Evolutionary conservation across 1,284 basidiomycete species (phyloP).

Genomic region (Lignosus rhinocerotis): DNA sequence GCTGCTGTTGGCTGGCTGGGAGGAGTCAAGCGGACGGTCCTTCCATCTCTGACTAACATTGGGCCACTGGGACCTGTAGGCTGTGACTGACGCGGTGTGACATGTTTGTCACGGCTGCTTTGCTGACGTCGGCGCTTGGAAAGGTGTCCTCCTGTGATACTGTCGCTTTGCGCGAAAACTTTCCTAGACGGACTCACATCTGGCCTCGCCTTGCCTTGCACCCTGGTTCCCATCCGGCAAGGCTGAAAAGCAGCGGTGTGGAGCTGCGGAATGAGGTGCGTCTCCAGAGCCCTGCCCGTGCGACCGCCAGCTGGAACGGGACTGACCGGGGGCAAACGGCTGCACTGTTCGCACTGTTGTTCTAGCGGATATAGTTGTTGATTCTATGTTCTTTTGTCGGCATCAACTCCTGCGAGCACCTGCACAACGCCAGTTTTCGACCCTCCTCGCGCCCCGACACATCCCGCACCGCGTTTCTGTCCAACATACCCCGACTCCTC

Average conservation of each 20-base stretch:
- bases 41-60: too few species aligned
- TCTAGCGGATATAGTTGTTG: constrained; percentile 22
- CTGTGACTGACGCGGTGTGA: constrained; percentile 4
- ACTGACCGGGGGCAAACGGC: not conserved
- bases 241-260: constrained; percentile 11
- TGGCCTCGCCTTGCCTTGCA: not conserved
- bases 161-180: constrained; percentile 6
- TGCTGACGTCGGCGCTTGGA: constrained; percentile 13
- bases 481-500: not conserved
- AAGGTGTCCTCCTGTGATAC: too few species aligned
- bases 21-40: too few species aligned
- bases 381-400: constrained; percentile 39
- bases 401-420: constrained; percentile 34
- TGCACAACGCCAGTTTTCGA: constrained; percentile 25
- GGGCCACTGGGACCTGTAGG: not conserved
- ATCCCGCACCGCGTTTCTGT: not conserved
- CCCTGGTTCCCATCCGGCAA: not conserved
- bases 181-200: not conserved
- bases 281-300: not conserved
- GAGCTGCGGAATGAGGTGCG: constrained; percentile 33
- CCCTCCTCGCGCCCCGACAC: constrained; percentile 15
- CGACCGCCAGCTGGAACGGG: not conserved
- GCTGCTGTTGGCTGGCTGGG: too few species aligned
- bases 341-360: not conserved
- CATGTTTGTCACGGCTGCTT: constrained; percentile 1